Evolutionary conservation across 2,329 filamentous ascomycete genomes (phyloP).

Genomic region (Ophiostoma piceae): DNA sequence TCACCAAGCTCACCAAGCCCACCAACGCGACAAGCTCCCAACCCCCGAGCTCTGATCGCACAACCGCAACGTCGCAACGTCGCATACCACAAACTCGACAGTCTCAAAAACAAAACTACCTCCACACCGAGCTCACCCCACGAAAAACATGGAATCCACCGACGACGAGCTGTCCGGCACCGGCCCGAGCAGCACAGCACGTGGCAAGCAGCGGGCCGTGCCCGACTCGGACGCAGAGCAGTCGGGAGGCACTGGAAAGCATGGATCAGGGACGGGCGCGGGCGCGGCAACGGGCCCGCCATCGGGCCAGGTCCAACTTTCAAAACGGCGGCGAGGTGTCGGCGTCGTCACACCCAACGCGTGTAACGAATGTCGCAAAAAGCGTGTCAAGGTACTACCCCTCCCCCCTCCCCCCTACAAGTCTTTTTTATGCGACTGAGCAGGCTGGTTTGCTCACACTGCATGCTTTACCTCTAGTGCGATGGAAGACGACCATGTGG

Average conservation of each 20-base stretch:
- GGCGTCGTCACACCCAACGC: constrained; percentile 56
- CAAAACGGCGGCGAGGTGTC: constrained; percentile 49
- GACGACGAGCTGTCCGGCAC: constrained; percentile 16
- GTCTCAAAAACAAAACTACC: neutral
- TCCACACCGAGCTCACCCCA: neutral
- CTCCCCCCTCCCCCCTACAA: neutral
- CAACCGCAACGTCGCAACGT: too few relatives aligned
- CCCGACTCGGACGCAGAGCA: constrained; percentile 17
- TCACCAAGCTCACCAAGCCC: neutral
- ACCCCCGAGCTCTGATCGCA: neutral
- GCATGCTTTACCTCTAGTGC: constrained; percentile 40
- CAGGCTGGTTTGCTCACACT: neutral
- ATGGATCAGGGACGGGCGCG: neutral
- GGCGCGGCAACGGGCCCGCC: neutral
- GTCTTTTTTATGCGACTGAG: neutral
- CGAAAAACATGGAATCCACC: constrained; percentile 3
- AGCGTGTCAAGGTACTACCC: constrained; percentile 51
- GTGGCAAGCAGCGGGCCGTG: constrained; percentile 15
- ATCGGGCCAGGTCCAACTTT: constrained; percentile 11
- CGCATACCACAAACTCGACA: too few relatives aligned
- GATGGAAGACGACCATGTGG: constrained; percentile 54
- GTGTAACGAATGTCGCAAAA: constrained; percentile 58
- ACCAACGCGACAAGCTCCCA: neutral
- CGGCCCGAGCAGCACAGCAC: constrained; percentile 1
- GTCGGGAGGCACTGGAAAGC: neutral